Evolutionary conservation across 192 early-diverging fungal genomes (phyloP), one percentile per base, ranked within the genome.

Genomic region (Backusella parvicylindrica): DNA sequence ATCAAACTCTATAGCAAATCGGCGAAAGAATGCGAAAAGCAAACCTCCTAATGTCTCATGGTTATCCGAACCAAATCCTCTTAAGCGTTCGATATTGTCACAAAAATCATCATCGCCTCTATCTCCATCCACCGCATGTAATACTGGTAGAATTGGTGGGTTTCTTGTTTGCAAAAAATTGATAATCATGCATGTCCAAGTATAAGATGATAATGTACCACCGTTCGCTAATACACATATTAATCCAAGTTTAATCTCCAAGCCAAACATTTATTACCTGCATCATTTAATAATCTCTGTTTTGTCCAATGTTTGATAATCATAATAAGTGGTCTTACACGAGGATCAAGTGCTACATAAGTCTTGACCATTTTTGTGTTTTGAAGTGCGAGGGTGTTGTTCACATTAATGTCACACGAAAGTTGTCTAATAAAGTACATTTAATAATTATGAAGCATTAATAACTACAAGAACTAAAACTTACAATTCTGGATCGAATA

Each of bases 271-370:
- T 38, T 21, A 77, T 63, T 85, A 94, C 92, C 92, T 43, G 93
- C 93, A 78, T 99, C 96, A 79, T 96, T 98, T 66, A 99, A 79
- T 32, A 87, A 90, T 68, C 97, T 83, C 71, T 87, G 89, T 74
- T 92, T 86, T 47, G 97, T 89, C 96, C 96, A 99, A 79, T 97
- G 83, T 78, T 98, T 99, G 84, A 99, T 85, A n/a, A 95, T 87
- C 91, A 97, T 92, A 47, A 93, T 86, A 75, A 99, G 86, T 1
- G 94, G 96, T 36, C 91, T 87, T n/a, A 98, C 95, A 13, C 96
- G 89, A 15, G 91, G 83, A 81, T 98, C 96, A 32, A 96, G 86
- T 7, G 86, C 88, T 6, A 97, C 95, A 88, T 97, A 97, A 7
- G 92, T 92, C 81, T 91, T 89, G 77, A 99, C 91, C 88, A 98